Base-by-base conservation (phyloP, 2,329 filamentous ascomycete genomes). In the Daldinia sp. region DNA sequence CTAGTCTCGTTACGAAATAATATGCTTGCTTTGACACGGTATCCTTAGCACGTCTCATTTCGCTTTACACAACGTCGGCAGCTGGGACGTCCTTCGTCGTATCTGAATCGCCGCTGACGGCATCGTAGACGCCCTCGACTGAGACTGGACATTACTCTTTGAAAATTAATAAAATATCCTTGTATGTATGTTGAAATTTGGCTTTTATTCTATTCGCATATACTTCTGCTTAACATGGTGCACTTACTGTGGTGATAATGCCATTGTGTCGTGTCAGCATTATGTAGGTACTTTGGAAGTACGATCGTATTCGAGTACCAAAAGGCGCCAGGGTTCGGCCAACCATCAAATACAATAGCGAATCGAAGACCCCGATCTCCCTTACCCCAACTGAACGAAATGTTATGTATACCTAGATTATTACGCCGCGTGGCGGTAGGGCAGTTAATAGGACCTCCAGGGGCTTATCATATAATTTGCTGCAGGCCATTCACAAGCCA, bases 21-120 rank as follows among this genome's bases (percentile, higher is more conserved):
- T 15, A 79, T 67, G n/a, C 73, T 72, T 6, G 68, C 59, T 25
- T 79, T 75, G 17, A 79, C 78, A 27, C 76, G 70, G 61, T 79
- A 79, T 9, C 76, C 77, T 25, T 75, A 72, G 53, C 78, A 79
- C 7, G 74, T 50, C 55, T 79, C 77, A 30, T 73, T 71, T 39
- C 77, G 78, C 13, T 73, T 70, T 39, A 78, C 63, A 43, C 77
- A 80, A 30, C 77, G 76, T 29, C 73, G 72, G 32, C 78, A 80
- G 2, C 71, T 70, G 5, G 77, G 78, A 1, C 71, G 72, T 1
- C 70, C 70, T 32, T 76, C 66, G 49, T 79, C 77, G 43, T 77
- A 79, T 39, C 68, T 64, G 23, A 71, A 67, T 6, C 64, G 61
- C 34, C 64, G 39, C 37, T 66, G 66, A 32, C 61, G 63, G 41